These are phyloP conservation scores for Amanita thiersii DNA, from an alignment of 768 basidiomycete species.

Conservation along the genomic window DNA sequence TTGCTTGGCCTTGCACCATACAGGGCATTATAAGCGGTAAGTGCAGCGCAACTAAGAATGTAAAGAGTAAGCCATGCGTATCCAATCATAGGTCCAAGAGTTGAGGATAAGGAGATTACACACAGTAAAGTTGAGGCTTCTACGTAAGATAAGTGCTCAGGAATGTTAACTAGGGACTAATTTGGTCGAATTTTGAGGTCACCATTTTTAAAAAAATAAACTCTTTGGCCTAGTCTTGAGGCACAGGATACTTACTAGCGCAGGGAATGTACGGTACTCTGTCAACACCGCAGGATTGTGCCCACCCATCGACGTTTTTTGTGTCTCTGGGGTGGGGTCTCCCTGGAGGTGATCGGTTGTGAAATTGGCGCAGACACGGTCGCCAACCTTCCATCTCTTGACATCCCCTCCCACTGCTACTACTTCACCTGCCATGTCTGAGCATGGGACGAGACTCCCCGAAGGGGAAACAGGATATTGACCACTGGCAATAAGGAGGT, in stretches of 20 bases:
- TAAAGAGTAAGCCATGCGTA: background rate
- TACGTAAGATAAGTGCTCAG: conserved; percentile 50
- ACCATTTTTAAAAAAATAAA: no score
- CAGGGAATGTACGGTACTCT: conserved; percentile 44
- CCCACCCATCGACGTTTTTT: conserved; percentile 34
- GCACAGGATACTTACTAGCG: conserved; percentile 20
- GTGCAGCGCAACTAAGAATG: conserved; percentile 42
- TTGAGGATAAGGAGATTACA: conserved; percentile 14
- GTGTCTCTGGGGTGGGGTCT: conserved; percentile 25
- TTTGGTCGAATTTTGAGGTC: background rate
- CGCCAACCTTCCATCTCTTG: conserved; percentile 43
- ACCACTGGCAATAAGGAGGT: conserved; percentile 33
- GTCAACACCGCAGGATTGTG: conserved; percentile 43
- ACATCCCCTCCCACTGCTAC: conserved; percentile 36
- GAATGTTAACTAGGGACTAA: conserved; percentile 42
- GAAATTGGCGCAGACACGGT: conserved; percentile 51
- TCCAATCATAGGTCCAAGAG: background rate
- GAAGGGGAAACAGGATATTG: conserved; percentile 21
- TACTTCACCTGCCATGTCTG: conserved; percentile 54
- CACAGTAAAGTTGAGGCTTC: conserved; percentile 61
- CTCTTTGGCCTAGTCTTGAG: background rate
- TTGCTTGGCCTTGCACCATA: conserved; percentile 40
- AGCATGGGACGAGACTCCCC: conserved; percentile 26
- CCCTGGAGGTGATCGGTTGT: conserved; percentile 38
- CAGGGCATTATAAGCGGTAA: conserved; percentile 60